Evolutionary conservation across 2,329 filamentous ascomycete genomes (phyloP).

Genomic region (Chlorencoelia australis): DNA sequence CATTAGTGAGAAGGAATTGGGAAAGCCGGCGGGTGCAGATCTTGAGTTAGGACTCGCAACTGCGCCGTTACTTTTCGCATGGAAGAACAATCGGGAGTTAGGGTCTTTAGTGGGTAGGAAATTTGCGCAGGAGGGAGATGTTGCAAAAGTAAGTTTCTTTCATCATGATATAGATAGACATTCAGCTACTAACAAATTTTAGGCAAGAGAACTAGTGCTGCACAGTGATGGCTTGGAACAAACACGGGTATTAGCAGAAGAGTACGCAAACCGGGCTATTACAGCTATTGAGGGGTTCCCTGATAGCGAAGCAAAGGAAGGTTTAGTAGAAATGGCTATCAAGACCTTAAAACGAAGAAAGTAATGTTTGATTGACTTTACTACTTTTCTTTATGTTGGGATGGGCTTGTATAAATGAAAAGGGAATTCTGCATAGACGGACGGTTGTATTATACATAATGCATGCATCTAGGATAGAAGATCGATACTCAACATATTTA

Average conservation of each 20-base stretch:
- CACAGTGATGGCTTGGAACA: constrained; percentile 83
- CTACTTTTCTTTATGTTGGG: background rate
- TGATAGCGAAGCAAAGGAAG: constrained; percentile 87
- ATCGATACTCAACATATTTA: too few relatives aligned
- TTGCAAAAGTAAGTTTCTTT: constrained; percentile 57
- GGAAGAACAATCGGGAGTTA: constrained; percentile 78
- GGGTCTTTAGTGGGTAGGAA: constrained; percentile 86
- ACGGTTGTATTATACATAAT: constrained; percentile 5
- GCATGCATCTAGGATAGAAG: constrained; percentile 1
- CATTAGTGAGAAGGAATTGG: constrained; percentile 69
- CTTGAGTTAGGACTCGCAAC: constrained; percentile 88
- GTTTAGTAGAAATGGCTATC: constrained; percentile 84
- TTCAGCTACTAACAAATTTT: constrained; percentile 11
- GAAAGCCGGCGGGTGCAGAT: constrained; percentile 92
- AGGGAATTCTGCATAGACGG: constrained; percentile 1
- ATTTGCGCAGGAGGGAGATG: constrained; percentile 76
- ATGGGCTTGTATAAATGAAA: constrained; percentile 11
- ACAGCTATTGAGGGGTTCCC: constrained; percentile 77
- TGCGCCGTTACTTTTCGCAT: constrained; percentile 88
- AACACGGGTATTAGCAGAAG: constrained; percentile 79
- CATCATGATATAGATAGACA: background rate
- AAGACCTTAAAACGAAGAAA: constrained; percentile 87
- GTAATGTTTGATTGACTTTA: constrained; percentile 36
- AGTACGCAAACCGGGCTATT: constrained; percentile 83
- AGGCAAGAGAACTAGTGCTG: constrained; percentile 82